Base-by-base conservation (phyloP, 345 rosid species). In the Populus alba region DNA sequence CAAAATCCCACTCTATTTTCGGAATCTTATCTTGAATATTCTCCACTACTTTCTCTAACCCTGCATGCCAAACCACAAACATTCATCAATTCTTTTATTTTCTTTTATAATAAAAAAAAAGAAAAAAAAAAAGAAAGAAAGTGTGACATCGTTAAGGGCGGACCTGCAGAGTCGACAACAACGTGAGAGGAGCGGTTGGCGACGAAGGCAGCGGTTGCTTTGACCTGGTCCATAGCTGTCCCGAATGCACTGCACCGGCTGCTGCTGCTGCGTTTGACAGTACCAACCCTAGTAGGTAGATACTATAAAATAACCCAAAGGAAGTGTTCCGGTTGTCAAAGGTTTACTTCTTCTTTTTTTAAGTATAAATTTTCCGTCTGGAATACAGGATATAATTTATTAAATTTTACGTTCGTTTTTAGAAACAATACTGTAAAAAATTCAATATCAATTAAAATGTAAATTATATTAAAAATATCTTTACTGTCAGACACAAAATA, bases 1-100 rank as follows among this genome's bases (percentile, higher is more conserved):
- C 97, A 67, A 83, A 92, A 84, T 92, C 88, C 97, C 97, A 92
- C 75, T 89, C 88, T 62, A 92, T 88, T 74, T 86, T 86, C 1
- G 97, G 97, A 75, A 92, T 85, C 38, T 90, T 77, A 8, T 70
- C 87, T 17, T 79, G 71, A 2, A 89, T 87, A 37, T 66, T 75
- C 79, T 88, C 95, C 74, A 85, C 92, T 6, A 86, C 91, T 71
- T 77, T 87, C 84, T 92, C 95, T 71, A 92, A 87, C 83, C 86
- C 93, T 92, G 83, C 78, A 75, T 72, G 20, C 38, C 23, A 55
- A 20, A 41, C 9, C 65, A 27, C 67, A 68, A 53, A 63, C 35
- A 27, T 66, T n/a, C 49, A 13, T n/a, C 63, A 71, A 37, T 70
- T 49, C 13, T 25, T 25, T 31, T 23, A 33, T 7, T 8, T 29